Conservation (phyloP, 345 rosid species). For the Brassica incana region DNA sequence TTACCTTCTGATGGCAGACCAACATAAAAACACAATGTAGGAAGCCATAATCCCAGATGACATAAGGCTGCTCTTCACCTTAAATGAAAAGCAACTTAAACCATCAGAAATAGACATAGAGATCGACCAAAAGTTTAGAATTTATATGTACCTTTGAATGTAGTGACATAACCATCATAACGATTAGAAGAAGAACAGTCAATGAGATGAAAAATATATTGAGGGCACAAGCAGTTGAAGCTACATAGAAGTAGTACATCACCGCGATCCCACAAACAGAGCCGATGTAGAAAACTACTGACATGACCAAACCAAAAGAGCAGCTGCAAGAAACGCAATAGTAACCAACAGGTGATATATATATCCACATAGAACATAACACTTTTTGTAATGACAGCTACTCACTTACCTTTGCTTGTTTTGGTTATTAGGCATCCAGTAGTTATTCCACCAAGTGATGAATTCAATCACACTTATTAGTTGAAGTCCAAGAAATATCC, state of each 20-base stretch:
- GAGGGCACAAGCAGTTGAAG: constrained; percentile 50
- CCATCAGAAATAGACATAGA: constrained; percentile 3
- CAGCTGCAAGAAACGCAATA: constrained; percentile 47
- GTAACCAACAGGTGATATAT: neutral
- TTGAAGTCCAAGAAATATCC: constrained; percentile 82
- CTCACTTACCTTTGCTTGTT: constrained; percentile 57
- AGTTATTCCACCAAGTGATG: constrained; percentile 85
- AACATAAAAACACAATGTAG: constrained; percentile 83
- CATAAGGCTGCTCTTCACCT: constrained; percentile 76
- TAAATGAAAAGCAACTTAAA: constrained; percentile 10
- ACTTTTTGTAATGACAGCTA: neutral
- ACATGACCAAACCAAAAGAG: constrained; percentile 64
- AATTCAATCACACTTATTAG: constrained; percentile 83
- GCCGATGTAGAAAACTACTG: constrained; percentile 55
- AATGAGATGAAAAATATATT: constrained; percentile 83
- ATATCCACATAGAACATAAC: neutral
- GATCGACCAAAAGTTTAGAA: neutral
- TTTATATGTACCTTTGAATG: constrained; percentile 60
- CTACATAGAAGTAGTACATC: constrained; percentile 58
- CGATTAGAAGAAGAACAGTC: constrained; percentile 64
- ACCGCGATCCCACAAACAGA: constrained; percentile 57
- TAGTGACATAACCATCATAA: constrained; percentile 71
- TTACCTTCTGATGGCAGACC: constrained; percentile 96
- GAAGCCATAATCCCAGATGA: constrained; percentile 91
- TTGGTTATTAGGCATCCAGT: constrained; percentile 68